Evolutionary conservation across 1,284 basidiomycete species (phyloP), one percentile per base, ranked within the genome.

Genomic region (Malassezia caprae): DNA sequence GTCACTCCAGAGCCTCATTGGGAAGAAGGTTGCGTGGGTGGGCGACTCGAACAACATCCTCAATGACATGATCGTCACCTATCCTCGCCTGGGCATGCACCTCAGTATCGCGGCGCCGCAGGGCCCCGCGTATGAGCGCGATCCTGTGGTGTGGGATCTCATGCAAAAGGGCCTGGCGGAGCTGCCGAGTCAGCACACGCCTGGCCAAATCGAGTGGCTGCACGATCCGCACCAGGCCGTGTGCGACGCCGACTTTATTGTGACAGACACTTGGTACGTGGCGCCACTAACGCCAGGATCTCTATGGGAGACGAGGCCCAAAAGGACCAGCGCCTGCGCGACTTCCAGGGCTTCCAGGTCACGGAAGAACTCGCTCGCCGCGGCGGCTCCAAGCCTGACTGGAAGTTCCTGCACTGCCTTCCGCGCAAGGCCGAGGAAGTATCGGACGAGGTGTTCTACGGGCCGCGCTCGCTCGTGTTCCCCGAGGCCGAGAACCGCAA

Each of bases 271-370:
- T 3, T 73, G 71, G 72, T 35, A 30, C 40, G 32, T 56, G 1
- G 13, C 10, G 10, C 8, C 35, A 26, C 13, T 43, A 11, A 37
- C 8, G 24, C 8, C 19, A 66, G 89, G 87, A 90, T 98, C 67
- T 93, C 89, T 4, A 98, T 98, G 93, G 94, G 93, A 26, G 90
- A 96, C 77, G 94, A 98, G 76, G 85, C 84, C 1, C 89, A 96
- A 75, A 90, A 91, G 67, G 85, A 79, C n/a, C 83, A 89, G 67
- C 84, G 93, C 30, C 76, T 96, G 45, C 78, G 82, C 51, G 90
- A 90, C 58, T 98, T 98, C 76, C 65, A 81, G 8, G 93, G 93
- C 2, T 98, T 90, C 77, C 94, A 96, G 73, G 84, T 98, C 43
- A 96, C 93, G 0, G 90, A 96, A 56, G 70, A 69, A 8, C 61